Evolutionary conservation across 2,329 filamentous ascomycete species (phyloP), one percentile per base, ranked within the genome.

Genomic region (Exophiala lecanii-corni): DNA sequence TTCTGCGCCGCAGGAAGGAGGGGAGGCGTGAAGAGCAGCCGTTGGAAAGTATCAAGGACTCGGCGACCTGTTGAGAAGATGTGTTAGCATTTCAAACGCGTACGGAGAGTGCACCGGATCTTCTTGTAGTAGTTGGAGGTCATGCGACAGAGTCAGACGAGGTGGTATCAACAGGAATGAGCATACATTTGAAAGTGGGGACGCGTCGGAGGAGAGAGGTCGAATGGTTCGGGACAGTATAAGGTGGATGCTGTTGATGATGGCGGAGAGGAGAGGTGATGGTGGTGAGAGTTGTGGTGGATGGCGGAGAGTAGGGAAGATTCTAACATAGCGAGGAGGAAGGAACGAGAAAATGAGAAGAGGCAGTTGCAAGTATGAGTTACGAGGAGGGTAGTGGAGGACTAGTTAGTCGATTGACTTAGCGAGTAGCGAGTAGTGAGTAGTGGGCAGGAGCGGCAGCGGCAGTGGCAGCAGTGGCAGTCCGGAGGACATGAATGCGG

Each of bases 171-270:
- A 35, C 13, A 5, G 6, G 16, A 20, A 35, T 18, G 7, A 40
- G 47, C 48, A n/a, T 53, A 53, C 50, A 49, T 37, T 43, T 33
- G 45, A 35, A 20, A 35, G 33, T 10, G 25, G 23, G 36, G 47
- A 53, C 50, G 50, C 50, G 50, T 53, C 43, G 49, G 49, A 36
- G 35, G 37, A 41, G 34, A 17, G 28, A 18, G 36, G 33, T 28
- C 26, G 21, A 26, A 7, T 12, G 23, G 12, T 6, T 26, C 23
- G 18, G 12, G 33, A 38, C 20, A 30, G 41, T 34, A 30, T 25
- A 35, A 39, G 30, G 23, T 26, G 42, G 20, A 31, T 38, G 38
- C 32, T 35, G 39, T 40, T 26, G 36, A 41, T n/a, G n/a, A n/a
- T n/a, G 37, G 26, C 36, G 28, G 17, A 33, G 28, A 30, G 17